phyloP scores from a whole-genome alignment of 129 eudicot genomes.

The Flaveria ramosissima region DNA sequence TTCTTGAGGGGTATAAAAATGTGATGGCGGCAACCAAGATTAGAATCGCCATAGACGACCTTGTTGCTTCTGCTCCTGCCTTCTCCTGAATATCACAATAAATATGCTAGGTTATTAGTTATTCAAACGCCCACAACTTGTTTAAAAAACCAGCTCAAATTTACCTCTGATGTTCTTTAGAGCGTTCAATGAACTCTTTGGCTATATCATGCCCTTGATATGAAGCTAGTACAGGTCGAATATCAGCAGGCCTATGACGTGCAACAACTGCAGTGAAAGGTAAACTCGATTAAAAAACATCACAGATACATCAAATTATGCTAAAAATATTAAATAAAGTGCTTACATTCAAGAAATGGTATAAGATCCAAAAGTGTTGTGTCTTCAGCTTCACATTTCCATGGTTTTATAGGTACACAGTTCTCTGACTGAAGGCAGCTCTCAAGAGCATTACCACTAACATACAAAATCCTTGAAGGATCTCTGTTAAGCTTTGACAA shows the following conservation, averaged over 20 bases:
- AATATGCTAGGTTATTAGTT: background rate
- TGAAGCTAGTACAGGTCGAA: constrained; percentile 75
- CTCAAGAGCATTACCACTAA: constrained; percentile 88
- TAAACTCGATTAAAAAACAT: background rate
- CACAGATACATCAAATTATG: background rate
- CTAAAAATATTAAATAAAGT: background rate
- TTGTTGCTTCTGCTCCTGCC: constrained; percentile 57
- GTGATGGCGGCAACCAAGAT: constrained; percentile 2
- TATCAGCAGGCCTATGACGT: constrained; percentile 65
- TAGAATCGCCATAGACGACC: constrained; percentile 69
- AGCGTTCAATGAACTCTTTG: constrained; percentile 82
- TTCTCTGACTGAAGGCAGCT: constrained; percentile 82
- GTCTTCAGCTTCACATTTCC: constrained; percentile 81
- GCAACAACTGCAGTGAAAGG: constrained; percentile 73
- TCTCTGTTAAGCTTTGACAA: constrained; percentile 84
- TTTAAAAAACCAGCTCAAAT: constrained; percentile 10
- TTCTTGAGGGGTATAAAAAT: constrained; percentile 25
- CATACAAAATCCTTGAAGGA: constrained; percentile 68
- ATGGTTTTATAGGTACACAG: constrained; percentile 68
- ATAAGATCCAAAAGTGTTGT: constrained; percentile 80
- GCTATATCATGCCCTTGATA: constrained; percentile 78
- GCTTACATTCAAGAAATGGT: constrained; percentile 88
- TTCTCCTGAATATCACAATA: constrained; percentile 45
- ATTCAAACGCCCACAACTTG: background rate
- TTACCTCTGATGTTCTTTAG: constrained; percentile 71